These are phyloP conservation scores for Thalassiosira livingstoniorum DNA, from an alignment of 352 stramenopile species.

Conservation along the genomic window DNA sequence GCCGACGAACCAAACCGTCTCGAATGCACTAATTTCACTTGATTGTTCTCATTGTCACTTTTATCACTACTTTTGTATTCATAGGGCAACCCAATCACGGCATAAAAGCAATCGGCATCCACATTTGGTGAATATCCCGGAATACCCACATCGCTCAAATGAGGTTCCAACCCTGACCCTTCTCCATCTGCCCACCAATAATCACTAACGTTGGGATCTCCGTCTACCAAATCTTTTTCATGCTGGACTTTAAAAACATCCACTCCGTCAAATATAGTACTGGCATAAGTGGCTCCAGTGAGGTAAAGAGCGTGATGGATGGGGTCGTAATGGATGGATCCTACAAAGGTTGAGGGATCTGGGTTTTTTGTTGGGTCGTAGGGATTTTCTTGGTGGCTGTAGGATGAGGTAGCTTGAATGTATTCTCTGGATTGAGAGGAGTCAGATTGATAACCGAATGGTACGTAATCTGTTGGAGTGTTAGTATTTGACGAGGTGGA, in stretches of 20 bases:
- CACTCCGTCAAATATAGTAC: conserved; percentile 43
- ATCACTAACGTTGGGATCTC: conserved; percentile 13
- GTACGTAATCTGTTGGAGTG: conserved; percentile 10
- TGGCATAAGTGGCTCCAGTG: conserved; percentile 39
- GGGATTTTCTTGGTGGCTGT: neutral
- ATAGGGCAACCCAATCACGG: conserved; percentile 45
- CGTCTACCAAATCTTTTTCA: conserved; percentile 30
- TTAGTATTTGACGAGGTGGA: too few relatives aligned
- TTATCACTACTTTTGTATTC: neutral
- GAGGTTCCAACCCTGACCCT: conserved; percentile 31
- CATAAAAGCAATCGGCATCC: conserved; percentile 61
- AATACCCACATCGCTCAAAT: conserved; percentile 42
- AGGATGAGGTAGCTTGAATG: neutral
- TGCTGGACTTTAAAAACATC: conserved; percentile 37
- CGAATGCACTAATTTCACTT: conserved; percentile 50
- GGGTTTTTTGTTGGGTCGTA: neutral
- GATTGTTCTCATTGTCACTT: neutral
- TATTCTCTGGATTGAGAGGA: conserved; percentile 35
- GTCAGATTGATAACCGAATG: conserved; percentile 62
- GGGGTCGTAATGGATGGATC: conserved; percentile 51
- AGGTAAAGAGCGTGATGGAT: conserved; percentile 62
- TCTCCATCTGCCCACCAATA: conserved; percentile 53
- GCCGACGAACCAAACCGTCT: conserved; percentile 44
- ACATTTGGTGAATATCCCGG: conserved; percentile 14
- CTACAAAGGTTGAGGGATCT: conserved; percentile 49